Percentiles rank a stretch among this genome's conserved stretches.
Conservation (phyloP, 176 grass and related monocot genomes). For the Musa itinerans region DNA sequence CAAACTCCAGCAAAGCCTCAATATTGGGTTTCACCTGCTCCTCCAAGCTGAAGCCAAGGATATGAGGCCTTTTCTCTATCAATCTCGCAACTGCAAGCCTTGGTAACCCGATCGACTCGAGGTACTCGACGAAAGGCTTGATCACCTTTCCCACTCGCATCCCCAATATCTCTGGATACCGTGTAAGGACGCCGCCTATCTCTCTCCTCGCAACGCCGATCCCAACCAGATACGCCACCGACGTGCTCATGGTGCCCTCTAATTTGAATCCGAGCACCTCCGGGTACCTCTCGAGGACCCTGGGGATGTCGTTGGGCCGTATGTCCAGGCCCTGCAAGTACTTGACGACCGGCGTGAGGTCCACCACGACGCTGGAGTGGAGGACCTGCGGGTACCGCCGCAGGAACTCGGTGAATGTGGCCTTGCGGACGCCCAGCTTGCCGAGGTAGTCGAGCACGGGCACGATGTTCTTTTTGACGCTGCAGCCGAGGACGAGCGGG, state of each 20-base stretch:
- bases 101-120: constrained; percentile 46
- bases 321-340: constrained; percentile 70
- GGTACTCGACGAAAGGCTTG: constrained; percentile 61
- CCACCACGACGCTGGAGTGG: constrained; percentile 64
- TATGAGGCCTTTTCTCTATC: constrained; percentile 48
- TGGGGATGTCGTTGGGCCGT: constrained; percentile 33
- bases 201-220: constrained; percentile 46
- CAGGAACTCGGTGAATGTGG: constrained; percentile 49
- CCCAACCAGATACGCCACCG: constrained; percentile 55
- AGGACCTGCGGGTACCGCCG: constrained; percentile 69
- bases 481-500: constrained; percentile 67
- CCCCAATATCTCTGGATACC: constrained; percentile 51
- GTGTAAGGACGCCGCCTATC: constrained; percentile 40
- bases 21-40: constrained; percentile 52
- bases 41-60: constrained; percentile 55
- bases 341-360: constrained; percentile 29
- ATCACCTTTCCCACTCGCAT: constrained; percentile 68
- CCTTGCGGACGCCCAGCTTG: constrained; percentile 53
- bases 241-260: constrained; percentile 80
- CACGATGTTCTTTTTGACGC: constrained; percentile 79
- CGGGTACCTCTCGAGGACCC: constrained; percentile 64
- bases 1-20: constrained; percentile 39
- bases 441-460: constrained; percentile 83
- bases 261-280: constrained; percentile 74
- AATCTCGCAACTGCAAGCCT: constrained; percentile 40